phyloP scores from a whole-genome alignment of 2,329 filamentous ascomycete genomes.

The Sporothrix pseudoabietina region DNA sequence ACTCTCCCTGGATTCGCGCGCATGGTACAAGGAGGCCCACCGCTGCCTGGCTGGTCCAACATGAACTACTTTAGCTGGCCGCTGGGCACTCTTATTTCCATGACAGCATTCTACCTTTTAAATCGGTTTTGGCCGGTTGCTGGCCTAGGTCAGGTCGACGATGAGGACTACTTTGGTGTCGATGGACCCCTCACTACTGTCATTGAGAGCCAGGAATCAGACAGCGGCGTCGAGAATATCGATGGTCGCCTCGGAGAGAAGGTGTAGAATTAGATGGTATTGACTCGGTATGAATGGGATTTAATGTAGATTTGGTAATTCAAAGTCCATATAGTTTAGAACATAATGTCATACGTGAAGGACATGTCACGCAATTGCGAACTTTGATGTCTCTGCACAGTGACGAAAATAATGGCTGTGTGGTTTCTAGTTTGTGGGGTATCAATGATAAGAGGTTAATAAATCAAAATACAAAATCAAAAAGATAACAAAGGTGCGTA shows the following conservation, averaged over 20 bases:
- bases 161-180: constrained; percentile 24
- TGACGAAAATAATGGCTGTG: not conserved
- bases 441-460: not conserved
- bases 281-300: no score
- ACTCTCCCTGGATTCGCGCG: constrained; percentile 23
- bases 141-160: constrained; percentile 10
- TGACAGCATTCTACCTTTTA: constrained; percentile 7
- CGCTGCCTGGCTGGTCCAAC: constrained; percentile 22
- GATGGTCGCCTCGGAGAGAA: not conserved
- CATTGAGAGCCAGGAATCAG: constrained; percentile 12
- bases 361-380: not conserved
- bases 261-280: not conserved
- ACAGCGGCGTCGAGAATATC: constrained; percentile 8
- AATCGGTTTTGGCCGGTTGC: constrained; percentile 1
- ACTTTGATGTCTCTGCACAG: not conserved
- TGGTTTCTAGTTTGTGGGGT: not conserved
- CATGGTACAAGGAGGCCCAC: constrained; percentile 9
- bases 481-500: not conserved
- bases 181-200: not conserved
- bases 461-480: not conserved
- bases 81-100: constrained; percentile 14
- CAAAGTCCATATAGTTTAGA: no score
- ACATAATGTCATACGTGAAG: no score
- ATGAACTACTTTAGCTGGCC: constrained; percentile 28
- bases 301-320: no score